Conservation (phyloP, 768 basidiomycete species). For the Kondoa subrosea region DNA sequence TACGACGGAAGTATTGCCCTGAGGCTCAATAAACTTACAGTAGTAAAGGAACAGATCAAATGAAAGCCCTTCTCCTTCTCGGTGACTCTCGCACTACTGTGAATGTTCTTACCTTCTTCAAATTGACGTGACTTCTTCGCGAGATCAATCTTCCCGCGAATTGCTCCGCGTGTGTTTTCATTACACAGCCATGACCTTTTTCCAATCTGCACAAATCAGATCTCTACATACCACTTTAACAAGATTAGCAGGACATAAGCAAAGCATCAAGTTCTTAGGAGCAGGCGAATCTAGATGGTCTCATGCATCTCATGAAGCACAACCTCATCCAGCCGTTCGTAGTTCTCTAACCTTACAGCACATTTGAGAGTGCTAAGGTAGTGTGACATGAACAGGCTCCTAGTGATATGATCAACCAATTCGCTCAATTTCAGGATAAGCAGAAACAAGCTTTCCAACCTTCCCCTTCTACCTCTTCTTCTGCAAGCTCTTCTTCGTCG, state of each 20-base stretch:
- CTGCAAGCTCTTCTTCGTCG: neutral
- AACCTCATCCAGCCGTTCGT: neutral
- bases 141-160: too few relatives aligned
- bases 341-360: neutral
- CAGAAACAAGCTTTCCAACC: neutral
- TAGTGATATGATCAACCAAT: neutral
- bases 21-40: too few relatives aligned
- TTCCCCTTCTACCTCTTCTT: neutral
- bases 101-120: too few relatives aligned
- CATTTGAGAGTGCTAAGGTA: neutral
- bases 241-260: neutral
- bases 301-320: neutral
- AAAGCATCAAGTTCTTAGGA: neutral
- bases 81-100: too few relatives aligned
- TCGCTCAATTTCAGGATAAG: neutral
- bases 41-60: too few relatives aligned
- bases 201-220: neutral
- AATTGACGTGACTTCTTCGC: too few relatives aligned
- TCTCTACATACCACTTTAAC: neutral
- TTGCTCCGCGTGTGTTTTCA: too few relatives aligned
- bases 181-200: neutral
- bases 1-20: too few relatives aligned
- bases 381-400: neutral
- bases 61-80: too few relatives aligned
- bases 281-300: neutral